Evolutionary conservation across 164 flowering plant species (phyloP), one percentile per base, ranked within the genome.

Genomic region (Houttuynia cordata): DNA sequence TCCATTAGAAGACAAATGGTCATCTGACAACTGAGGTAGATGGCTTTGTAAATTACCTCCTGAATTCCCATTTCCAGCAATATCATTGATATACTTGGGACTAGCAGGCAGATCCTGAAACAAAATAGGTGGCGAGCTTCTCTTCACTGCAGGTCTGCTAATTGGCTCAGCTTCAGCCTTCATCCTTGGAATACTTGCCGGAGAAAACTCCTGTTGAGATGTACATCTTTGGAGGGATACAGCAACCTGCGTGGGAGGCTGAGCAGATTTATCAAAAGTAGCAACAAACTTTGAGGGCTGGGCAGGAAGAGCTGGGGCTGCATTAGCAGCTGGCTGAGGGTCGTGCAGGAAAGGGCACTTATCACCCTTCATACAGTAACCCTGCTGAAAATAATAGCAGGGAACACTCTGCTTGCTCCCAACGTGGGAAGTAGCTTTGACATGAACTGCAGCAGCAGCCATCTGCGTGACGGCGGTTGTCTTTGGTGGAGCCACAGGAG

Each of bases 311-410:
- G 57, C 73, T 81, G 64, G 68, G 21, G 60, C 61, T 71, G 78
- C 71, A 52, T 67, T 74, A 63, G 24, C 66, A 20, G 63, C 14
- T 37, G 74, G 66, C 67, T 58, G 73, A 51, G 84, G 72, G 8
- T 59, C 59, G 24, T 90, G 94, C 53, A 71, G 56, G 65, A 85
- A 90, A 59, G 85, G 76, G 61, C 97, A 90, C 70, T 70, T 74
- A 53, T 88, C 97, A 66, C 94, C 98, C 78, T 88, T 91, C 50
- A 85, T 62, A 70, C 98, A 91, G 25, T 62, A 60, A 20, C 98
- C 96, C 68, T 85, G 77, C 64, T 85, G 95, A 69, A 81, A 91
- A 76, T 80, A 91, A 66, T 77, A 67, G 73, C 96, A 88, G 6
- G 88, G 83, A 21, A 80, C 87, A 15, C 68, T 78, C 72, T 78